Evolutionary conservation across 73 alveolate genomes (phyloP).

Genomic region (Blepharisma stoltei): DNA sequence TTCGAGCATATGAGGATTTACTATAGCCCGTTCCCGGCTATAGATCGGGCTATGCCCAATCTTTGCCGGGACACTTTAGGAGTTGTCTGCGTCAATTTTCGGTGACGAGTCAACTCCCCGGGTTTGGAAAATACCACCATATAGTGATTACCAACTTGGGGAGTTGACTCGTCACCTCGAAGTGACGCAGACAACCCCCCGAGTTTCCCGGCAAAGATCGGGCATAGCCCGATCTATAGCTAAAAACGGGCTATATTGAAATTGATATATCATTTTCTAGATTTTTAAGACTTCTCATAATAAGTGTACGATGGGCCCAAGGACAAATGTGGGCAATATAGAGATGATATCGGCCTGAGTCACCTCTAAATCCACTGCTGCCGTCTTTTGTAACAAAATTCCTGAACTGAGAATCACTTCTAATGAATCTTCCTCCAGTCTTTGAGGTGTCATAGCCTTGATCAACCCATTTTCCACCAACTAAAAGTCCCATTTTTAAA

Average conservation of each 20-base stretch:
- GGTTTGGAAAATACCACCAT: no score
- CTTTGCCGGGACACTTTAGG: no score
- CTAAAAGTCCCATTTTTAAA: constrained; percentile 4
- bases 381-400: background rate
- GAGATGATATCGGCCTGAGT: constrained; percentile 37
- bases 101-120: no score
- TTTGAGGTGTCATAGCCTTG: background rate
- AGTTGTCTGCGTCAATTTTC: no score
- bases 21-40: no score
- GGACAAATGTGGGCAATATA: constrained; percentile 51
- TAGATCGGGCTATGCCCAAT: no score
- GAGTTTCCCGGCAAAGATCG: no score
- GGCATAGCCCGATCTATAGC: no score
- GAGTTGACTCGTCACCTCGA: no score
- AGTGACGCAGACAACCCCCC: no score
- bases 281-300: constrained; percentile 30
- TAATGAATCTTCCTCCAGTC: constrained; percentile 16
- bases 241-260: no score
- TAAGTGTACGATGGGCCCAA: constrained; percentile 49
- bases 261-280: constrained; percentile 42
- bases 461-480: constrained; percentile 15
- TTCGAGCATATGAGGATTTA: background rate
- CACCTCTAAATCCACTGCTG: constrained; percentile 13
- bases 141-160: no score
- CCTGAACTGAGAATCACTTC: constrained; percentile 4